Conservation (phyloP, 208 protist genomes). For the Porcisia hertigi region DNA sequence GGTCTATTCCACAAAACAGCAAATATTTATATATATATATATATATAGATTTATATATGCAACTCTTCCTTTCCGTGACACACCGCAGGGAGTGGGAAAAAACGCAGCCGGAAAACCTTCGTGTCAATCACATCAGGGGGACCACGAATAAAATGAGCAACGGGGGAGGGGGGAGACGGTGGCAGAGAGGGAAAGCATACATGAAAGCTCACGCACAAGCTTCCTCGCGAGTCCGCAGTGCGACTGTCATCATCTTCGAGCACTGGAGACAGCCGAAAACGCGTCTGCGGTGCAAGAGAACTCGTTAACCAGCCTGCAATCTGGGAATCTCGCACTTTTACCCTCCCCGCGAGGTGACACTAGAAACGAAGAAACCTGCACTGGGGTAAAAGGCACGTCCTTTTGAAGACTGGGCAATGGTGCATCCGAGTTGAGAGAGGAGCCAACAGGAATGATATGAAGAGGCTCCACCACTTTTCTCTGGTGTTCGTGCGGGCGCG, state of each 20-base stretch:
- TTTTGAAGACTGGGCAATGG: neutral
- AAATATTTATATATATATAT: no score
- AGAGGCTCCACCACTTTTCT: neutral
- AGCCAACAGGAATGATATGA: neutral
- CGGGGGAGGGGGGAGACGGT: neutral
- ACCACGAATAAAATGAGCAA: no score
- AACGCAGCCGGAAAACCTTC: no score
- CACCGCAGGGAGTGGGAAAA: no score
- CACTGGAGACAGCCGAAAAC: constrained; percentile 3
- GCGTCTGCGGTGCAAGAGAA: constrained; percentile 19
- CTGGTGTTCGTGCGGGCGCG: neutral
- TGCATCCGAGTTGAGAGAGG: neutral
- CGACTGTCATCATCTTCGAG: neutral
- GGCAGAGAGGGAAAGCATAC: neutral
- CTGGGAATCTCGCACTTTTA: neutral
- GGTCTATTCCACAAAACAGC: no score
- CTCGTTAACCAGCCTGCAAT: constrained; percentile 5
- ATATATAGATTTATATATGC: no score
- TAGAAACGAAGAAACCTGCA: neutral
- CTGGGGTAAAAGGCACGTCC: neutral
- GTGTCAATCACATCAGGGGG: no score
- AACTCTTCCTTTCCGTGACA: no score
- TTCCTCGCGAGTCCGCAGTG: neutral
- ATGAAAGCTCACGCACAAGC: neutral
- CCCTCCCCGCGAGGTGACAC: neutral